Evolutionary conservation across 495 filamentous ascomycete genomes (phyloP), one percentile per base, ranked within the genome.

Genomic region (Endocarpon pusillum): DNA sequence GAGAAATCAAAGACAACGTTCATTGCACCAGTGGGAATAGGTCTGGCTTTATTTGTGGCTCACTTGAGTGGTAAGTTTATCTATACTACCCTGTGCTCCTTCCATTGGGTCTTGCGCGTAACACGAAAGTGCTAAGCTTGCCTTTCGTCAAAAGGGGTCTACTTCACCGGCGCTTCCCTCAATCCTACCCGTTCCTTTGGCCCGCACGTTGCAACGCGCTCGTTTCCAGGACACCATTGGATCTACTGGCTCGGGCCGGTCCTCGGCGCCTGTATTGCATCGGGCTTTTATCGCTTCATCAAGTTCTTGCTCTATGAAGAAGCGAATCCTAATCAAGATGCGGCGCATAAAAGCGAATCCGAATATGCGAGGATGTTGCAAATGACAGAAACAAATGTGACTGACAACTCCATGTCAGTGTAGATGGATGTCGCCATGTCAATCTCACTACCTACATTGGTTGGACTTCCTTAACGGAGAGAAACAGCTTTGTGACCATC

Each of bases 1-100:
- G 81, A 86, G 52, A 89, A 86, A 54, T 78, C 84, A 51, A 76
- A 78, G 44, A 73, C 62, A 3, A 89, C 83, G 0, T 85, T 69
- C 42, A 57, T 85, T 9, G 83, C 83, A 0, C 82, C 82, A 0
- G 62, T 87, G 2, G 81, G 69, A 0, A 86, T 91, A 41, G 83
- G 81, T 3, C 41, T 81, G 16, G 55, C 75, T 0, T 66, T 89
- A 23, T 81, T 84, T 54, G 60, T 86, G 24, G 61, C 69, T 0
- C 67, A 85, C 43, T 39, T 86, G 30, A 57, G 67, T 52, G 70
- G 79, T 73, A 48, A 42, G 55, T 36, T 3, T n/a, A 26, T 3
- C 16, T 18, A 12, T 27, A n/a, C 19, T 17, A n/a, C 16, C n/a
- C n/a, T n/a, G n/a, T n/a, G n/a, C 4, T 14, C 11, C 17, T 22